These are phyloP conservation scores for Cucumis melo DNA, from an alignment of 306 rosid genomes.

Conservation along the genomic window DNA sequence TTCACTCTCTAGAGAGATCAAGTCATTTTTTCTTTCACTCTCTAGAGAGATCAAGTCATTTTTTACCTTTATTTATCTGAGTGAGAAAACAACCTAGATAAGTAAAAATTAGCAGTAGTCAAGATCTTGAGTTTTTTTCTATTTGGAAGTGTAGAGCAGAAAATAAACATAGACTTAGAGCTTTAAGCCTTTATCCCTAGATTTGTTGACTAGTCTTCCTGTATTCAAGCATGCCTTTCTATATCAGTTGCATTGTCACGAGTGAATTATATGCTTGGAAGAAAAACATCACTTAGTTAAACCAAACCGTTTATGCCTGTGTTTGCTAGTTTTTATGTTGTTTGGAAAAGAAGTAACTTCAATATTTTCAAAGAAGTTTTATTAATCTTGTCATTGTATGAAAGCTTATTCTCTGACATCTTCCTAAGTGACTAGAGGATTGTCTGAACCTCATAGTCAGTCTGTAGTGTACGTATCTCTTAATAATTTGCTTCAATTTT, in stretches of 20 bases:
- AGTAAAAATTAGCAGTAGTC: background rate
- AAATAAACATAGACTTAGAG: background rate
- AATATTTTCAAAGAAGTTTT: background rate
- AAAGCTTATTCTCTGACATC: background rate
- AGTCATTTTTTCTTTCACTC: background rate
- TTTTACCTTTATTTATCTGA: no score
- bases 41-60: background rate
- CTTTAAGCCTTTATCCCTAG: background rate
- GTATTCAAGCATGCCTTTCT: background rate
- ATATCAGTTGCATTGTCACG: background rate
- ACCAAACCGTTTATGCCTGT: background rate
- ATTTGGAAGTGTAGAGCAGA: background rate
- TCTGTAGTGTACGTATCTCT: background rate
- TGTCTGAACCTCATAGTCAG: background rate
- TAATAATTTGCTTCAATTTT: constrained; percentile 1
- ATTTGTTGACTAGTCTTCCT: background rate
- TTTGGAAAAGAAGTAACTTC: background rate
- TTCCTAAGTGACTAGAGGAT: background rate
- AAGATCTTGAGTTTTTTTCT: background rate
- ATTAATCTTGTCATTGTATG: background rate
- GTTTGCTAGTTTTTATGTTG: background rate
- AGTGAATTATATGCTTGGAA: background rate
- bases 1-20: background rate
- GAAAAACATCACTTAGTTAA: background rate
- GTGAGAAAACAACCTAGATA: background rate